Evolutionary conservation across 257 asterid genomes (phyloP).

Genomic region (Salvia miltiorrhiza): DNA sequence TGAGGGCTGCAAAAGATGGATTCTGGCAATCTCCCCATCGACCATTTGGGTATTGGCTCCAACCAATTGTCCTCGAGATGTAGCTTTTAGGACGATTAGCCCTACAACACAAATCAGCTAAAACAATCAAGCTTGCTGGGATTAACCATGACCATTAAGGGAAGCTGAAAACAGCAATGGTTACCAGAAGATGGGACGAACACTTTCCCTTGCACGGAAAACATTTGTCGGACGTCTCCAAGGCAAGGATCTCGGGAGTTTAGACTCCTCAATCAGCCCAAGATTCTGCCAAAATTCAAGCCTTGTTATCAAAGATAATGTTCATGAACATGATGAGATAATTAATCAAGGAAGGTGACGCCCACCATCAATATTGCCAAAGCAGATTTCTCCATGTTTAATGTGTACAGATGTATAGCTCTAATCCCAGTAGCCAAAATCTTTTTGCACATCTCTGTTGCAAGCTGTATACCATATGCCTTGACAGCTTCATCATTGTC

Average conservation of each 20-base stretch:
- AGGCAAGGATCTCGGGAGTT: slow-evolving; percentile 70
- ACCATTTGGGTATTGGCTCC: slow-evolving; percentile 88
- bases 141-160: background rate
- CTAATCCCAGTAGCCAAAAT: slow-evolving; percentile 82
- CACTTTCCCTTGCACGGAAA: slow-evolving; percentile 73
- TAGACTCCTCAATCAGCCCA: slow-evolving; percentile 88
- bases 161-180: slow-evolving; percentile 8
- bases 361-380: slow-evolving; percentile 77
- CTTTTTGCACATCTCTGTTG: slow-evolving; percentile 95
- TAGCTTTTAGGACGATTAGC: slow-evolving; percentile 99
- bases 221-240: slow-evolving; percentile 95
- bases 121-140: background rate
- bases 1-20: slow-evolving; percentile 82
- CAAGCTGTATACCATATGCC: slow-evolving; percentile 91
- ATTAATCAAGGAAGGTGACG: slow-evolving; percentile 12
- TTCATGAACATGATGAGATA: background rate
- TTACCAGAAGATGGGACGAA: slow-evolving; percentile 95
- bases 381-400: slow-evolving; percentile 98
- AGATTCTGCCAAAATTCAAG: slow-evolving; percentile 55
- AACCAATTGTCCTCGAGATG: slow-evolving; percentile 75
- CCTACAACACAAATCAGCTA: slow-evolving; percentile 37
- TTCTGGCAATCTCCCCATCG: slow-evolving; percentile 83
- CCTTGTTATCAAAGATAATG: background rate
- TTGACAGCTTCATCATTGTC: slow-evolving; percentile 97
- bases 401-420: slow-evolving; percentile 77